Evolutionary conservation across 1,284 basidiomycete species (phyloP).

Genomic region (Tranzscheliella williamsii): DNA sequence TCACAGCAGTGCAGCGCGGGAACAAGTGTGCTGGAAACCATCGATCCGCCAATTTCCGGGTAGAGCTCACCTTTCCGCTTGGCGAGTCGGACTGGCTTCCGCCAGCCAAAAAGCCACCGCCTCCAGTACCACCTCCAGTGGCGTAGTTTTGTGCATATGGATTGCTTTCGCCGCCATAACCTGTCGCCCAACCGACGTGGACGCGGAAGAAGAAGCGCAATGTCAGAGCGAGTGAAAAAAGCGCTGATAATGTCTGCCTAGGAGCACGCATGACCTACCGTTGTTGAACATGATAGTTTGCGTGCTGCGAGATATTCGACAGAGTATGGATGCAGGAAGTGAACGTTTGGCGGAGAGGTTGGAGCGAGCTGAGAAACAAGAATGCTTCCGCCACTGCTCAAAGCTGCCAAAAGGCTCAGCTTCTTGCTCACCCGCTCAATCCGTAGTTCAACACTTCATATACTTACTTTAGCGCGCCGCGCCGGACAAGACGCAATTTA

Average conservation of each 20-base stretch:
- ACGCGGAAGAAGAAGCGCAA: not conserved
- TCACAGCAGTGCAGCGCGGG: no score
- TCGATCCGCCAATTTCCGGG: no score
- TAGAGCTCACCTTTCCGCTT: conserved; percentile 33
- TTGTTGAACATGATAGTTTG: conserved; percentile 36
- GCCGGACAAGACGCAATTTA: not conserved
- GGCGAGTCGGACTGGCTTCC: conserved; percentile 39
- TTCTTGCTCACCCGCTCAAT: no score
- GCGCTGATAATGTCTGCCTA: not conserved
- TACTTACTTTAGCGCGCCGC: no score
- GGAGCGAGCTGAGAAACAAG: no score
- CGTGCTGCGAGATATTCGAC: no score
- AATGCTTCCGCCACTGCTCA: no score
- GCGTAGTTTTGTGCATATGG: conserved; percentile 48
- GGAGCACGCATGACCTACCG: conserved; percentile 9
- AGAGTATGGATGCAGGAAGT: no score
- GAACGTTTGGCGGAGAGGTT: no score
- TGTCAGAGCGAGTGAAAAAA: not conserved
- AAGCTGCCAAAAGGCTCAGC: no score
- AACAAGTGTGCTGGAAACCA: no score
- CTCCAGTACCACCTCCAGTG: conserved; percentile 42
- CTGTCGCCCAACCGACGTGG: conserved; percentile 1
- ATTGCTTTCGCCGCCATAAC: conserved; percentile 27
- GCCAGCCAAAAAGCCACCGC: conserved; percentile 43
- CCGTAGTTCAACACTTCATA: no score